phyloP scores from a whole-genome alignment of 1,284 basidiomycete species.

The Ceratobasidium sp. region DNA sequence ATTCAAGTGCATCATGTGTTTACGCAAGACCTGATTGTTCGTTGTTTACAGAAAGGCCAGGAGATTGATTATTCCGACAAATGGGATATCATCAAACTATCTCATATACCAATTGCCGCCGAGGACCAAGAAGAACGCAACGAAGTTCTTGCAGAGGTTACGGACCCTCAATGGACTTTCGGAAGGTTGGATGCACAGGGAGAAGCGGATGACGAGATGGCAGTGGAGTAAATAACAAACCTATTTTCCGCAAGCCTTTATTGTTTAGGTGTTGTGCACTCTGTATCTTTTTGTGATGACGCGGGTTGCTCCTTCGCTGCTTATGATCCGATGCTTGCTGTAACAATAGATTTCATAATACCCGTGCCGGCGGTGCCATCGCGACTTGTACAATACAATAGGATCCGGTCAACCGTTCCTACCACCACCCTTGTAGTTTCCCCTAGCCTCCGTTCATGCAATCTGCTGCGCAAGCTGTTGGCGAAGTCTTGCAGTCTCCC shows the following conservation, averaged over 20 bases:
- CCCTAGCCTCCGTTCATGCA: constrained; percentile 27
- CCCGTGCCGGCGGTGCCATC: background rate
- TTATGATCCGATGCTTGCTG: constrained; percentile 2
- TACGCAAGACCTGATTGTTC: background rate
- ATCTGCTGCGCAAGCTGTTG: constrained; percentile 77
- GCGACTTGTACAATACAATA: background rate
- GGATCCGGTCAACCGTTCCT: background rate
- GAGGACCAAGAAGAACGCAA: constrained; percentile 66
- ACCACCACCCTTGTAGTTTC: background rate
- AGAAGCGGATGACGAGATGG: constrained; percentile 45
- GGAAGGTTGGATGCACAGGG: constrained; percentile 37
- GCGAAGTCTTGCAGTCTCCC: constrained; percentile 89
- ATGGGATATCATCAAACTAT: constrained; percentile 78
- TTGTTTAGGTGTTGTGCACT: constrained; percentile 2
- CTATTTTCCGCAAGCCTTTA: background rate
- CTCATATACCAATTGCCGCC: constrained; percentile 63
- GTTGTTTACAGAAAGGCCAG: constrained; percentile 58
- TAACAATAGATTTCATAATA: constrained; percentile 33
- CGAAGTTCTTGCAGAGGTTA: constrained; percentile 65
- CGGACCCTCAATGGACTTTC: constrained; percentile 58
- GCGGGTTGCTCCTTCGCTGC: too few relatives aligned
- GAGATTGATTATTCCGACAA: constrained; percentile 75
- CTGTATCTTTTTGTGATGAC: background rate
- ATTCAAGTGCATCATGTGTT: background rate
- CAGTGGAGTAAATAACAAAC: background rate